Evolutionary conservation across 1,284 basidiomycete species (phyloP), one percentile per base, ranked within the genome.

Genomic region (Cerioporus squamosus): DNA sequence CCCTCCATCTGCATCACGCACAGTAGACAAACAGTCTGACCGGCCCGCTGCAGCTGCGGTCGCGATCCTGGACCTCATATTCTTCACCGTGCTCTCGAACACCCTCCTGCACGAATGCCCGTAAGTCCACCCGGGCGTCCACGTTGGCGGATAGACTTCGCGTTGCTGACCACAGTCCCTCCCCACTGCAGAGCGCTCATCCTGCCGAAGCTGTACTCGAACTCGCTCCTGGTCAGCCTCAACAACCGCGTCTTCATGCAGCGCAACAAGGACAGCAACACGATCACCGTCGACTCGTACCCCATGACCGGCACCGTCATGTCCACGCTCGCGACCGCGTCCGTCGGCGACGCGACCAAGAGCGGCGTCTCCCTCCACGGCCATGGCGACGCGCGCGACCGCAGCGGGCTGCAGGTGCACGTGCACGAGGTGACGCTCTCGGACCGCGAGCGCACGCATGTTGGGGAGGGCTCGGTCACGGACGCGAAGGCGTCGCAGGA

Each of bases 191-290:
- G 53, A 12, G 50, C 50, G 8, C 55, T 48, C 44, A 29, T 47
- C 14, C 50, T 52, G 2, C 44, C 55, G 29, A 57, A 57, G 45
- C 40, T 57, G 18, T 52, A 57, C 50, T 24, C 55, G 20, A 57
- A 57, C 44, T 47, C 36, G 38, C 33, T 57, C 23, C 7, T 52
- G 15, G 26, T 36, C 8, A 46, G 33, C 15, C 38, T 57, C 1
- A 57, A 57, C 50, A 52, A 52, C 39, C 55, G 55, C 14, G 45
- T 46, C 5, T 26, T 50, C 31, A 22, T 55, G 26, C 36, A 46
- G 44, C 26, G 26, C 26, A 29, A 29, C 26, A 29, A 29, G 18
- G 22, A 29, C 26, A 29, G 26, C 26, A 29, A 29, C 26, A 29
- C 26, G 26, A 29, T 29, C 3, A 29, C 26, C 3, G 26, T 29